Evolutionary conservation across 495 filamentous ascomycete genomes (phyloP).

Genomic region (Hypoxylon fuscum): DNA sequence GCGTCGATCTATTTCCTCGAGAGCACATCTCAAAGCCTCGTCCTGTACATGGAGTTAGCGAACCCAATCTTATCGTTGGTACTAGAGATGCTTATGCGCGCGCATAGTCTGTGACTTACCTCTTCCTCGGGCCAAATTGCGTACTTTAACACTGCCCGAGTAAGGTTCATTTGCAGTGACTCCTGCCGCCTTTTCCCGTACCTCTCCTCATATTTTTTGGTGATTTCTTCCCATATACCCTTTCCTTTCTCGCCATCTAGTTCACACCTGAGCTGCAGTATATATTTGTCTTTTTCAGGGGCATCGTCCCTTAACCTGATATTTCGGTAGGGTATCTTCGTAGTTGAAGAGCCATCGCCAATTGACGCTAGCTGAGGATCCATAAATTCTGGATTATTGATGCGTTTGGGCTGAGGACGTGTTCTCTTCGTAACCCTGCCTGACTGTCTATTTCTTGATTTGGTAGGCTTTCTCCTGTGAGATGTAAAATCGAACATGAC

Average conservation of each 20-base stretch:
- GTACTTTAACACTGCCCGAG: conserved; percentile 54
- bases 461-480: conserved; percentile 35
- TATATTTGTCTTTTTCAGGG: conserved; percentile 57
- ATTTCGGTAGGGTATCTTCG: conserved; percentile 24
- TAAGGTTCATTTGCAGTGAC: conserved; percentile 60
- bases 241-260: conserved; percentile 58
- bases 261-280: conserved; percentile 54
- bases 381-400: conserved; percentile 29
- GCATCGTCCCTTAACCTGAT: conserved; percentile 51
- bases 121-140: conserved; percentile 55
- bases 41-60: conserved; percentile 37
- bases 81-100: background rate
- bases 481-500: conserved; percentile 29
- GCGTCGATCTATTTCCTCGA: conserved; percentile 39
- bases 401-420: conserved; percentile 42
- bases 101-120: conserved; percentile 44
- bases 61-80: background rate
- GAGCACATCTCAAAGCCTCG: conserved; percentile 35
- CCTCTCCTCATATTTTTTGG: conserved; percentile 53
- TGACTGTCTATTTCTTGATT: conserved; percentile 33
- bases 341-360: conserved; percentile 31
- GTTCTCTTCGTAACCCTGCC: conserved; percentile 36
- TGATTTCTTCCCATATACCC: conserved; percentile 62
- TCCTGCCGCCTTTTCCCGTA: conserved; percentile 52
- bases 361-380: conserved; percentile 33